Base-by-base conservation (phyloP, 352 stramenopile species). In the Globisporangium takayamanum region DNA sequence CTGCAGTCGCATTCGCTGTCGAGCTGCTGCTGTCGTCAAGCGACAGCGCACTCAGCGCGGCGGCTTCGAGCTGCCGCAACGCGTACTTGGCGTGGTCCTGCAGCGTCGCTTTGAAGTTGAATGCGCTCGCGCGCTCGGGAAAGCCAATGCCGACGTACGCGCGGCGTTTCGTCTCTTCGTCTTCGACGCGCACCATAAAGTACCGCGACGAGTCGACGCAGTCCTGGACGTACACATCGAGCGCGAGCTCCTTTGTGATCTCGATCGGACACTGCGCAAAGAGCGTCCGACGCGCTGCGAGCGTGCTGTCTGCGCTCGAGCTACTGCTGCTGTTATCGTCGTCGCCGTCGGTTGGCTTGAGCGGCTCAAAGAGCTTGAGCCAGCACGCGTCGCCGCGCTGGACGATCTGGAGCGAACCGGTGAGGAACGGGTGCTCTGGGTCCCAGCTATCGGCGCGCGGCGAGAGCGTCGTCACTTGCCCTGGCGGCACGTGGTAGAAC, bases 121-220 rank as follows among this genome's bases (percentile, higher is more conserved):
- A 93, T 12, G 85, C 85, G 18, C 63, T 74, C 6, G 82, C 63
- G 39, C 85, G 80, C 61, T 93, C 81, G 0, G 85, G 80, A 46
- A 93, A 92, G 51, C 85, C 85, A 20, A 93, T 72, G 50, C 85
- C 85, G 6, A 95, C 64, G 55, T 89, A 95, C 47, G 83, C 85
- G 53, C 78, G 76, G 30, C 83, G 82, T 39, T 80, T 75, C 20
- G 74, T 91, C 42, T 70, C 58, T 55, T 88, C 80, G 63, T 95
- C 85, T 57, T 92, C 84, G 53, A 92, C 76, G 55, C 85, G 85
- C 18, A 95, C 36, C 78, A 95, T 92, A 39, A 95, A 95, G 67
- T 95, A 95, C 30, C 85, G 81, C 52, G 85, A 95, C 53, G 85
- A 93, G 63, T 95, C 85, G 50, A 88, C 81, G 50, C 83, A 95